phyloP scores from a whole-genome alignment of 495 filamentous ascomycete genomes.

The Annulohypoxylon bovei region DNA sequence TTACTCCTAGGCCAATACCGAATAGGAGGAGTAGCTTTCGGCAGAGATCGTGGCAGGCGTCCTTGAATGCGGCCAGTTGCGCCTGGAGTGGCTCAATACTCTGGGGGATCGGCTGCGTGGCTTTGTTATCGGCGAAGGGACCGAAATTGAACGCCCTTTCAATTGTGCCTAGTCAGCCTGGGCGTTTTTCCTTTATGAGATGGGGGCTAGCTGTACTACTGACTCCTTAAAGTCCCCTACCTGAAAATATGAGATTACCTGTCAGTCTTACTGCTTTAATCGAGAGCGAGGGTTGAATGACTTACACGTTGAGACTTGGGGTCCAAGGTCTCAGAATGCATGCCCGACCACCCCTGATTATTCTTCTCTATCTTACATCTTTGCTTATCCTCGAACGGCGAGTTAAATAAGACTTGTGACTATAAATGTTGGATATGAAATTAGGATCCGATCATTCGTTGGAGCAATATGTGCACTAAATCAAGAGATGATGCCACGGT shows the following conservation, averaged over 20 bases:
- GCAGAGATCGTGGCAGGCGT: constrained; percentile 77
- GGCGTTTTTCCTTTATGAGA: background rate
- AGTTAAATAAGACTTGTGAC: constrained; percentile 82
- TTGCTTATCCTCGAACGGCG: constrained; percentile 76
- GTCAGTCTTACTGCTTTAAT: background rate
- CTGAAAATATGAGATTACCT: constrained; percentile 54
- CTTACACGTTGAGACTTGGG: constrained; percentile 81
- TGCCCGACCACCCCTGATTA: constrained; percentile 89
- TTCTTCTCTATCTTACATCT: constrained; percentile 75
- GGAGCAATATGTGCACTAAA: background rate
- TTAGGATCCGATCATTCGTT: background rate
- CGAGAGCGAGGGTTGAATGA: constrained; percentile 1
- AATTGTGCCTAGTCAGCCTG: background rate
- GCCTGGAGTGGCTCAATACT: constrained; percentile 68
- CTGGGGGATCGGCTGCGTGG: constrained; percentile 81
- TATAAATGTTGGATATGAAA: constrained; percentile 44
- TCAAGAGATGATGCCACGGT: background rate
- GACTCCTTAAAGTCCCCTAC: constrained; percentile 95
- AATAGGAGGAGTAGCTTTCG: constrained; percentile 76
- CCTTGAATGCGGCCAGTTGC: constrained; percentile 71
- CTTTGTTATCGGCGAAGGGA: constrained; percentile 74
- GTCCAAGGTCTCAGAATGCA: constrained; percentile 90
- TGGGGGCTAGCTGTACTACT: constrained; percentile 18
- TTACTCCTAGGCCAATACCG: constrained; percentile 75
- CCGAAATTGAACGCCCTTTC: constrained; percentile 91